Evolutionary conservation across 2,329 filamentous ascomycete genomes (phyloP), one percentile per base, ranked within the genome.

Genomic region (Tolypocladium tropicale): DNA sequence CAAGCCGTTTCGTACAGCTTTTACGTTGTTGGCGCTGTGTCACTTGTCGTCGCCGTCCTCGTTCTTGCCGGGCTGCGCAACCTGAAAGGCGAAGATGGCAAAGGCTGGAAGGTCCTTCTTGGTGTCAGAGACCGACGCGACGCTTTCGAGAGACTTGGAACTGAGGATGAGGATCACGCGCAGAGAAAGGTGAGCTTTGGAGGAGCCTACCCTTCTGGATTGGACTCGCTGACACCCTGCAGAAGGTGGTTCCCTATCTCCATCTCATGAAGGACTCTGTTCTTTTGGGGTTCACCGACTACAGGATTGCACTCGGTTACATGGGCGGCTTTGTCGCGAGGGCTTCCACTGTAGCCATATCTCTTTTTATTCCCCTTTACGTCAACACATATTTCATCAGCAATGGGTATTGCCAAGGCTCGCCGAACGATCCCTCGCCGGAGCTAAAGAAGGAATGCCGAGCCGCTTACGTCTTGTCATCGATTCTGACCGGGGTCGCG

Each of bases 271-370:
- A 80, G 59, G 75, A 84, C 59, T 80, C 88, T 37, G 68, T 92
- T 63, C 63, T 83, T 7, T 79, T 95, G 12, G 92, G 88, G 16
- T 83, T 90, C 63, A 83, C 77, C 10, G 89, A 95, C 67, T 78
- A 84, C 11, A 82, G 88, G 62, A 95, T 99, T 59, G 86, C 84
- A 21, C 79, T 97, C 0, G 93, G 89, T 32, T 99, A 97, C 66
- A 75, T 97, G 0, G 94, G 93, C 59, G 94, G 94, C 1, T 96
- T 97, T 65, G 93, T 99, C 2, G 93, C 92, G 11, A 85, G 94
- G 56, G 92, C 94, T 9, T 96, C 92, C 0, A 96, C 91, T 0
- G 94, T 99, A 6, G 93, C 89, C 54, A 95, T 99, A 61, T 95
- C 90, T 0, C 81, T 97, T 6, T 99, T 97, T 73, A 88, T 99